These are phyloP conservation scores for Starmerella ratchasimensis DNA, from an alignment of 805 yeast genomes.

Conservation along the genomic window DNA sequence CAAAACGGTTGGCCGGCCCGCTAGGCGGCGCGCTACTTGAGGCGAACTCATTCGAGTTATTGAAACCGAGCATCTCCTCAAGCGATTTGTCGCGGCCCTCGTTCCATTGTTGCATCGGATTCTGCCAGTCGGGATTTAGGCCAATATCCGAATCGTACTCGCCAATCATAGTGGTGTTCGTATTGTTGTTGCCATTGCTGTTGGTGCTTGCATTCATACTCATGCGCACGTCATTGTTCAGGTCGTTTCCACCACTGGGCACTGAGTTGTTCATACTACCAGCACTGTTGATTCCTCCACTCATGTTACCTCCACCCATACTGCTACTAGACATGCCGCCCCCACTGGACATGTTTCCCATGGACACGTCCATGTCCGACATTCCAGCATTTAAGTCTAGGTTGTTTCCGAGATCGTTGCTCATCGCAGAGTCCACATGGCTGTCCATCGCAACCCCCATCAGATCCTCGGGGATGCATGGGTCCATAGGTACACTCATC, in stretches of 20 bases:
- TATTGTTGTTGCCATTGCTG: constrained; percentile 6
- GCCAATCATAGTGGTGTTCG: constrained; percentile 2
- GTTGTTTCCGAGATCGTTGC: background rate
- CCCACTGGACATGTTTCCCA: no score
- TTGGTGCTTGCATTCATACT: background rate
- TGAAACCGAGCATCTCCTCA: background rate
- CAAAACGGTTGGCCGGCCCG: no score
- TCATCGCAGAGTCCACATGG: constrained; percentile 5
- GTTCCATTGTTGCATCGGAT: background rate
- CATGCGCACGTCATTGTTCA: background rate
- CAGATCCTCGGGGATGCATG: constrained; percentile 15
- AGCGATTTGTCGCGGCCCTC: background rate
- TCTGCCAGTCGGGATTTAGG: constrained; percentile 1
- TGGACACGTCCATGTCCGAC: background rate
- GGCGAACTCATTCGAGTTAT: background rate
- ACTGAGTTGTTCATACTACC: no score
- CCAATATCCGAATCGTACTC: background rate
- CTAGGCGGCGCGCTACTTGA: background rate
- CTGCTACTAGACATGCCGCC: no score
- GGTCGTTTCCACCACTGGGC: no score
- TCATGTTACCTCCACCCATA: background rate
- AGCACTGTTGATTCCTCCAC: background rate
- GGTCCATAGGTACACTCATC: constrained; percentile 19
- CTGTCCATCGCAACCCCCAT: no score
- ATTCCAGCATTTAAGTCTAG: background rate